Base-by-base conservation (phyloP, 2,329 filamentous ascomycete genomes). In the Bipolaris oryzae region DNA sequence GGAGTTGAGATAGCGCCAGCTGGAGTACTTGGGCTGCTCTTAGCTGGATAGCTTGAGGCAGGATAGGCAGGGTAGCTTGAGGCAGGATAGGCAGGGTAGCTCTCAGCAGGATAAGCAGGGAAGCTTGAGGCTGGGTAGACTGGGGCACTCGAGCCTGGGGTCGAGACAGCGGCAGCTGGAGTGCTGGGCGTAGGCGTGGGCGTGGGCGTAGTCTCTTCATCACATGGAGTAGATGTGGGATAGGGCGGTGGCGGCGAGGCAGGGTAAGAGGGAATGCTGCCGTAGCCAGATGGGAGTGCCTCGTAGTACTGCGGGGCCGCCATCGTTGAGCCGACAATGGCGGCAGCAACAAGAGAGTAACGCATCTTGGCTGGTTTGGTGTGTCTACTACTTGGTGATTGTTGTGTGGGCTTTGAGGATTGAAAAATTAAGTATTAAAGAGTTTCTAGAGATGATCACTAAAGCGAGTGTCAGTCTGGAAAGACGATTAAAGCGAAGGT, bases 381-480 rank as follows among this genome's bases (percentile, higher is more conserved):
- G 46, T n/a, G 25, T 42, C 15, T 34, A 38, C 25, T 54, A 31
- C 18, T 62, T 23, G 16, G 11, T 38, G 52, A 48, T 52, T 31
- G 41, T 41, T 23, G 42, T 15, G 10, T 35, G 56, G 25, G 49
- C 25, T 50, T 37, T 59, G 25, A 41, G 48, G 43, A 20, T 49
- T 31, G 28, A 31, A 60, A 28, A 48, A 70, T 72, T 71, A 71
- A 53, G 47, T 62, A 65, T 68, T 70, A 52, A 18, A 60, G 55
- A 51, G 55, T 62, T 63, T 63, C 61, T 60, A 55, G 58, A 64
- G 61, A 67, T 62, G 33, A 61, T 57, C 61, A 67, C 62, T 57
- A 55, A 62, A 71, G 66, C 70, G 73, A 74, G 62, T 71, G 73
- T 69, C 63, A 64, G 62, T 64, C 61, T 61, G 46, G 43, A 59